Evolutionary conservation across 345 rosid species (phyloP).

Genomic region (Conringia planisiliqua): DNA sequence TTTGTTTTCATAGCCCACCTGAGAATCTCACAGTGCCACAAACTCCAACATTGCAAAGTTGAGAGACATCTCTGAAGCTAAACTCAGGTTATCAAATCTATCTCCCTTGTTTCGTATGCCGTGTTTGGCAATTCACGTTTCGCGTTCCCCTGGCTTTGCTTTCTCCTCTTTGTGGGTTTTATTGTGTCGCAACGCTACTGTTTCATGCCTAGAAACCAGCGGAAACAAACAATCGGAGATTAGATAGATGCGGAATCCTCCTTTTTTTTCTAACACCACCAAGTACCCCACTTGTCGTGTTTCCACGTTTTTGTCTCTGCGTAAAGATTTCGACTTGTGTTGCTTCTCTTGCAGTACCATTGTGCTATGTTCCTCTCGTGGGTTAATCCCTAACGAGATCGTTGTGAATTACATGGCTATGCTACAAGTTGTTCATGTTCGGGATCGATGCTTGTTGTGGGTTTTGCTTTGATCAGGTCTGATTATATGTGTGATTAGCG

Average conservation of each 20-base stretch:
- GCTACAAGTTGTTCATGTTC: slow-evolving; percentile 24
- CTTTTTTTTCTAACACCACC: slow-evolving; percentile 20
- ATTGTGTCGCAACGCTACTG: slow-evolving; percentile 21
- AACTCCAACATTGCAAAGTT: slow-evolving; percentile 29
- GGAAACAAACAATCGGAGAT: slow-evolving; percentile 12
- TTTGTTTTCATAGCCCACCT: slow-evolving; percentile 10
- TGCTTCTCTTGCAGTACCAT: slow-evolving; percentile 22
- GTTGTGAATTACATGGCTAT: slow-evolving; percentile 25
- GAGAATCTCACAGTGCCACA: slow-evolving; percentile 20
- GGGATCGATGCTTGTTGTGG: slow-evolving; percentile 30
- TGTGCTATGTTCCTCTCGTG: slow-evolving; percentile 28
- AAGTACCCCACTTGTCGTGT: slow-evolving; percentile 39
- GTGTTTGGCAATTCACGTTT: slow-evolving; percentile 40
- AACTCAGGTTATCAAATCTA: slow-evolving; percentile 34
- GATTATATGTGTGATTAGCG: slow-evolving; percentile 8
- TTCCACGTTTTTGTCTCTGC: slow-evolving; percentile 40
- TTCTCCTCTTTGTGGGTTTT: slow-evolving; percentile 21
- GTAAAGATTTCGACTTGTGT: slow-evolving; percentile 25
- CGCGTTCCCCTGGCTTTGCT: not conserved
- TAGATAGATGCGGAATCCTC: slow-evolving; percentile 35
- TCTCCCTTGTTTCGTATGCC: slow-evolving; percentile 12
- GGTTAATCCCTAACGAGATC: slow-evolving; percentile 40
- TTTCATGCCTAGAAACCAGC: not conserved
- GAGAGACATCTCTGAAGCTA: not conserved
- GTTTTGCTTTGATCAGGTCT: slow-evolving; percentile 29